Percentiles rank a stretch among this genome's conserved stretches.
Conservation (phyloP, 495 filamentous ascomycete species). For the Talaromyces liani region DNA sequence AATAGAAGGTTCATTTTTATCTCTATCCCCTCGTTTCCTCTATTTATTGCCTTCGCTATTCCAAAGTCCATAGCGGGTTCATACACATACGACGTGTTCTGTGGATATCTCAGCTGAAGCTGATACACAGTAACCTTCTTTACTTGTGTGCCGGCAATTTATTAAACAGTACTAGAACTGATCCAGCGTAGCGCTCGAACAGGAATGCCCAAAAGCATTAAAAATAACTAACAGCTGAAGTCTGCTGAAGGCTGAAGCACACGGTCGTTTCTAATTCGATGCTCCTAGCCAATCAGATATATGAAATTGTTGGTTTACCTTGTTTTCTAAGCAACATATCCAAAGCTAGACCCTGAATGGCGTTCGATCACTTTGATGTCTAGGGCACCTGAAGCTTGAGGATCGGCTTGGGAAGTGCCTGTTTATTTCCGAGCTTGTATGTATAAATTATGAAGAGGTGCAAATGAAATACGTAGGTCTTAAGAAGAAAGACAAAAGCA, state of each 20-base stretch:
- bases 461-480: too few species aligned
- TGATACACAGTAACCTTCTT: background rate
- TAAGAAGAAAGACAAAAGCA: background rate
- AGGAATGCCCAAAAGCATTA: background rate
- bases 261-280: background rate
- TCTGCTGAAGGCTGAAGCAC: background rate
- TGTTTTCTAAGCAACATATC: background rate
- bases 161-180: background rate
- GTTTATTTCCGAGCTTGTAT: background rate
- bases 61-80: background rate
- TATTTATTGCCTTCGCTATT: background rate
- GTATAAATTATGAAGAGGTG: too few species aligned
- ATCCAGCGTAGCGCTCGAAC: background rate
- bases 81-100: background rate
- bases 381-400: background rate
- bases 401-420: background rate
- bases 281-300: background rate
- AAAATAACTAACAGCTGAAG: background rate
- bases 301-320: background rate
- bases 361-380: background rate
- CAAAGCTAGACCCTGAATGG: background rate
- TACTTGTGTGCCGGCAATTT: background rate
- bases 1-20: background rate
- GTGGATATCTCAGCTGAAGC: background rate
- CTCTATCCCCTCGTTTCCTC: background rate